phyloP scores from a whole-genome alignment of 306 rosid species.

The Mimosa pudica region DNA sequence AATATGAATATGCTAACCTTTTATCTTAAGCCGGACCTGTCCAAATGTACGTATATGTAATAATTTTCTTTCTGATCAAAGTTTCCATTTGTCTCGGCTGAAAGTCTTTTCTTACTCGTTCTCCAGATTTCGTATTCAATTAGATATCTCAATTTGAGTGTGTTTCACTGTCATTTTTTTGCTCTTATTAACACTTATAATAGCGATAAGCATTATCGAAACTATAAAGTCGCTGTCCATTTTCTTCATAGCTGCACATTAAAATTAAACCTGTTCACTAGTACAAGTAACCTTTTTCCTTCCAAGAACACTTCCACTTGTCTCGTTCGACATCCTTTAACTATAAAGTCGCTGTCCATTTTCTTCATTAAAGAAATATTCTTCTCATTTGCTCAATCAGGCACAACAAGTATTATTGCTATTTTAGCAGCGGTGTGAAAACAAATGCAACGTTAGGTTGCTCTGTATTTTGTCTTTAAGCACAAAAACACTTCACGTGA shows the following conservation, averaged over 20 bases:
- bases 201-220: too few species aligned
- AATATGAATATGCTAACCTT: not conserved
- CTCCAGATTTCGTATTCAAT: not conserved
- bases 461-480: too few species aligned
- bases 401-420: too few species aligned
- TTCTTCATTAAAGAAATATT: not conserved
- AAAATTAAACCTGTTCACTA: not conserved
- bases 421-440: too few species aligned
- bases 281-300: not conserved
- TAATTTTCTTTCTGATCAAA: not conserved
- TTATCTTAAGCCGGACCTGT: not conserved
- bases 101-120: not conserved
- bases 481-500: not conserved
- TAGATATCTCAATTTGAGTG: not conserved
- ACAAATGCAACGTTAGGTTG: too few species aligned
- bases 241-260: not conserved
- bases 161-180: not conserved
- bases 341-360: not conserved
- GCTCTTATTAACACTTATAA: too few species aligned
- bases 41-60: not conserved
- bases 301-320: not conserved
- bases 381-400: not conserved
- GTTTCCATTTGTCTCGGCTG: not conserved
- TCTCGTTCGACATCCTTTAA: not conserved
- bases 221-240: too few species aligned